Evolutionary conservation across 106 monocot genomes (phyloP).

Genomic region (Cymbidium sinense): DNA sequence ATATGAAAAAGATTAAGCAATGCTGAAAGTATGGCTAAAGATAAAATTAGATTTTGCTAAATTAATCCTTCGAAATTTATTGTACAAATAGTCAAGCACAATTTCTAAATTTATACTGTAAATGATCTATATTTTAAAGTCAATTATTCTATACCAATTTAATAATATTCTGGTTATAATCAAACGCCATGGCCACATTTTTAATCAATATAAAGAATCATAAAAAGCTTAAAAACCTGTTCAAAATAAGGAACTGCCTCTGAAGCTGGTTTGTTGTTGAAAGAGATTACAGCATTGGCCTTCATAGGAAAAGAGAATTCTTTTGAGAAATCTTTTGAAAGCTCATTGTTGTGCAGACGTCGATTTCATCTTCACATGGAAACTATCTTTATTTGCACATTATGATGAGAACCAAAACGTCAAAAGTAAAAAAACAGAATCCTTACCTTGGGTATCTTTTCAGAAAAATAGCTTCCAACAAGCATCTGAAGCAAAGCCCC

Average conservation of each 20-base stretch:
- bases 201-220: not conserved
- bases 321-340: constrained; percentile 2
- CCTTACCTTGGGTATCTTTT: constrained; percentile 79
- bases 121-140: too few relatives aligned
- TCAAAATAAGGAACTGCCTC: constrained; percentile 94
- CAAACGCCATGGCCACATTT: not conserved
- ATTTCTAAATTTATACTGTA: too few relatives aligned
- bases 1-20: too few relatives aligned
- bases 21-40: too few relatives aligned
- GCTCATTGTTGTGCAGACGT: not conserved
- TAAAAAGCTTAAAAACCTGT: constrained; percentile 40
- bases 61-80: too few relatives aligned
- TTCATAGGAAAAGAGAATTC: constrained; percentile 16
- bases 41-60: too few relatives aligned
- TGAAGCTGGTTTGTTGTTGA: constrained; percentile 81
- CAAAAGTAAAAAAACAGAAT: not conserved
- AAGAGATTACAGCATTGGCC: constrained; percentile 84
- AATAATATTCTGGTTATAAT: too few relatives aligned
- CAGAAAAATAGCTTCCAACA: constrained; percentile 79
- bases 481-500: constrained; percentile 92
- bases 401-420: not conserved
- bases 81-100: too few relatives aligned
- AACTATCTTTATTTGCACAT: not conserved
- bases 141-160: too few relatives aligned
- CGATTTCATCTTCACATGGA: not conserved